Conservation (phyloP, 805 yeast genomes). For the Cyberlindnera saturnus region DNA sequence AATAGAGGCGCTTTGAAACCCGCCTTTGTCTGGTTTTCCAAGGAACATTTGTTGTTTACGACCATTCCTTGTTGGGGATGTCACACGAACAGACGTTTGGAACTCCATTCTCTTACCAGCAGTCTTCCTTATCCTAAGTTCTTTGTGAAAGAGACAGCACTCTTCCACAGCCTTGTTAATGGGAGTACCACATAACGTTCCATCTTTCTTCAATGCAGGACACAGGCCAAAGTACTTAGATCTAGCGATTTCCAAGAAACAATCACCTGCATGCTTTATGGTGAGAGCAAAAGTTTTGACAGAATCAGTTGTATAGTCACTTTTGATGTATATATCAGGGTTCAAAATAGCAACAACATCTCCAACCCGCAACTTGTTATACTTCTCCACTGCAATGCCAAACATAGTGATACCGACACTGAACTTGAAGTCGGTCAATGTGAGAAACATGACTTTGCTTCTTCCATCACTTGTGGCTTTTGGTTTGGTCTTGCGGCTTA, state of each 20-base stretch:
- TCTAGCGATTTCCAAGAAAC: slow-evolving; percentile 68
- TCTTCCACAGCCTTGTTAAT: slow-evolving; percentile 48
- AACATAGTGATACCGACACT: slow-evolving; percentile 57
- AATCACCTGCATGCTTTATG: slow-evolving; percentile 42
- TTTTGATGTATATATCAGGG: slow-evolving; percentile 48
- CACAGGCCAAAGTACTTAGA: slow-evolving; percentile 68
- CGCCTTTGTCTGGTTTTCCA: slow-evolving; percentile 27
- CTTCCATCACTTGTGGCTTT: slow-evolving; percentile 34
- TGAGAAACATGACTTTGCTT: slow-evolving; percentile 52
- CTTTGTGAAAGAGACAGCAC: slow-evolving; percentile 70
- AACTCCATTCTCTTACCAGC: slow-evolving; percentile 72
- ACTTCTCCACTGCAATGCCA: slow-evolving; percentile 60
- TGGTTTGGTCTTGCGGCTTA: slow-evolving; percentile 51
- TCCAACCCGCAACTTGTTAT: slow-evolving; percentile 71
- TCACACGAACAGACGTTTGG: slow-evolving; percentile 50
- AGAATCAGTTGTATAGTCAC: slow-evolving; percentile 7
- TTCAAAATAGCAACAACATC: slow-evolving; percentile 70
- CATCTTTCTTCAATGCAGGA: slow-evolving; percentile 35
- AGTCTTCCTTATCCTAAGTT: slow-evolving; percentile 42
- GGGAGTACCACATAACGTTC: slow-evolving; percentile 51
- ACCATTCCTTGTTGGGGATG: slow-evolving; percentile 46
- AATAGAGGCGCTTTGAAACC: slow-evolving; percentile 19
- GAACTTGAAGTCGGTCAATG: slow-evolving; percentile 62
- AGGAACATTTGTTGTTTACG: slow-evolving; percentile 36
- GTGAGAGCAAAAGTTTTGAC: slow-evolving; percentile 44